These are phyloP conservation scores for Lactifluus volemus DNA, from an alignment of 768 basidiomycete genomes.

Conservation along the genomic window DNA sequence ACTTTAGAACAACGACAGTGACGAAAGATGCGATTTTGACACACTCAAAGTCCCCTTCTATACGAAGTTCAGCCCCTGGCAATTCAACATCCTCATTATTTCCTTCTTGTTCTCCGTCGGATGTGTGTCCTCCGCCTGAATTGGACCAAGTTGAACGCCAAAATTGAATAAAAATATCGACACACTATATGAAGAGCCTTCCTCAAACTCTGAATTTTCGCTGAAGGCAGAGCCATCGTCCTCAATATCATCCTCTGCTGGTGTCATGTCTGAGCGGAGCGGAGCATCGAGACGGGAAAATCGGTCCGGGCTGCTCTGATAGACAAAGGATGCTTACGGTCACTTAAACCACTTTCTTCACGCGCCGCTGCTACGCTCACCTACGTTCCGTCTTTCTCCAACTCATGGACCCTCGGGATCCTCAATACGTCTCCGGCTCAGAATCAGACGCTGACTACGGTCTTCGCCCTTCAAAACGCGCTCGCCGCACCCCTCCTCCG, in stretches of 20 bases:
- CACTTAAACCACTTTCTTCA: not conserved
- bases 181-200: conserved; percentile 6
- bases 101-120: conserved; percentile 5
- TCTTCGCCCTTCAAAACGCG: conserved; percentile 31
- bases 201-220: conserved; percentile 8
- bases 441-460: conserved; percentile 22
- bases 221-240: not conserved
- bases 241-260: not conserved
- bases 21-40: not conserved
- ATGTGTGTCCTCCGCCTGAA: not conserved
- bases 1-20: not conserved
- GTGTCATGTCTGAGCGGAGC: not conserved
- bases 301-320: not conserved
- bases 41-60: conserved; percentile 52
- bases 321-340: not conserved
- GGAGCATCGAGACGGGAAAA: not conserved
- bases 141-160: not conserved
- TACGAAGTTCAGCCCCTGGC: conserved; percentile 23
- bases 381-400: not conserved
- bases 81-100: not conserved
- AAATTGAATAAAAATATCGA: not conserved
- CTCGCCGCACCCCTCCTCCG: conserved; percentile 29
- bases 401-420: conserved; percentile 23
- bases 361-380: not conserved
- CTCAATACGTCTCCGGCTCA: conserved; percentile 22